Evolutionary conservation across 495 filamentous ascomycete species (phyloP).

Genomic region (Aspergillus incahuasiensis): DNA sequence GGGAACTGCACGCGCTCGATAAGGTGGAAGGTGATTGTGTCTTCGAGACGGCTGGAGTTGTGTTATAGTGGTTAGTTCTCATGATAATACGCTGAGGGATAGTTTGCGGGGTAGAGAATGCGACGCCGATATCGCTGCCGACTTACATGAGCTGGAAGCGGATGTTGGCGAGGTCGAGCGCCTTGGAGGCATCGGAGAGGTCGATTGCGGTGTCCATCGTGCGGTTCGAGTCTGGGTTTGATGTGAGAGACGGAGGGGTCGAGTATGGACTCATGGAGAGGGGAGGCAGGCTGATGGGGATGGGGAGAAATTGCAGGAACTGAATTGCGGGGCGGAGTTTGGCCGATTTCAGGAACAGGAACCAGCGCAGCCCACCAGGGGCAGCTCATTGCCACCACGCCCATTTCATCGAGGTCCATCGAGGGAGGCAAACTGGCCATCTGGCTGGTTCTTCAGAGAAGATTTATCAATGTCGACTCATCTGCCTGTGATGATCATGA

Average conservation of each 20-base stretch:
- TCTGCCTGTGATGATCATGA: background rate
- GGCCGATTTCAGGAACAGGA: background rate
- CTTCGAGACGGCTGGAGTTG: constrained; percentile 82
- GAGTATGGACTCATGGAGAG: background rate
- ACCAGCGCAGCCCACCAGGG: too few species aligned
- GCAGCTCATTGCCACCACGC: too few species aligned
- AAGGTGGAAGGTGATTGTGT: constrained; percentile 97
- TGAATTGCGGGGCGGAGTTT: background rate
- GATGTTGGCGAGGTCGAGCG: constrained; percentile 86
- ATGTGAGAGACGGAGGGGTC: background rate
- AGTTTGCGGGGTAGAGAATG: constrained; percentile 14
- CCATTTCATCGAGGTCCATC: background rate
- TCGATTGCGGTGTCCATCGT: constrained; percentile 88
- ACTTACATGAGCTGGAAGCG: constrained; percentile 91
- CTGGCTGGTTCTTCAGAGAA: too few species aligned
- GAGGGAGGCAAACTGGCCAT: background rate
- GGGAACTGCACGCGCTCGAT: constrained; percentile 99
- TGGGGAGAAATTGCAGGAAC: background rate
- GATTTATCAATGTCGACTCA: background rate
- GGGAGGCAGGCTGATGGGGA: background rate
- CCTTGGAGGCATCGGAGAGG: constrained; percentile 74
- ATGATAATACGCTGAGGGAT: too few species aligned
- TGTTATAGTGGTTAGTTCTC: too few species aligned
- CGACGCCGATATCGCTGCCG: constrained; percentile 8
- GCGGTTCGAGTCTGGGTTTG: background rate